Conservation (phyloP, 441 rosid species). For the Populus hybrid region DNA sequence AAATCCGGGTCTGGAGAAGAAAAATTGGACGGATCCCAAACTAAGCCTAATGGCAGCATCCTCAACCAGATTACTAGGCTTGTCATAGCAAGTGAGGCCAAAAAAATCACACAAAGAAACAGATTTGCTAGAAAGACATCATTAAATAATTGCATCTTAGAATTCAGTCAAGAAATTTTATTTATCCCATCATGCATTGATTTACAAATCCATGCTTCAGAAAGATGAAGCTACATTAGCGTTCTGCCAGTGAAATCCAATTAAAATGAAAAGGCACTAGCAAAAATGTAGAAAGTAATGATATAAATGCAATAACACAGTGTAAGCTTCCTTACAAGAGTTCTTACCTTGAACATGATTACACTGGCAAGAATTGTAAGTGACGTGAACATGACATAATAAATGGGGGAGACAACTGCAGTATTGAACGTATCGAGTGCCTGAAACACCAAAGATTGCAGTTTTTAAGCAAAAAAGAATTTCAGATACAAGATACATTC, state of each 20-base stretch:
- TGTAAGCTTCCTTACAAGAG: conserved; percentile 41
- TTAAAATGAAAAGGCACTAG: background rate
- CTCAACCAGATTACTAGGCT: background rate
- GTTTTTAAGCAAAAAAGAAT: background rate
- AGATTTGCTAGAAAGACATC: background rate
- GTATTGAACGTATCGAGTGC: no score
- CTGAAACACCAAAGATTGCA: conserved; percentile 12
- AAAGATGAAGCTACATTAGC: conserved; percentile 1
- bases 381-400: no score
- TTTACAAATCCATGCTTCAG: conserved; percentile 3
- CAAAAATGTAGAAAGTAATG: background rate
- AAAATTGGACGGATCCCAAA: background rate
- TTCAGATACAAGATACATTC: background rate
- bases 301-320: background rate
- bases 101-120: background rate
- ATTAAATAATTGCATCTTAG: background rate
- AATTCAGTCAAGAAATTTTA: conserved; percentile 5
- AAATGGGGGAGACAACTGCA: no score
- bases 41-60: background rate
- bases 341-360: conserved; percentile 41
- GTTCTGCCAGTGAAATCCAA: background rate
- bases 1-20: background rate
- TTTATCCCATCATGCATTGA: conserved; percentile 8
- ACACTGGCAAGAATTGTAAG: no score
- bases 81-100: background rate